A percentile compares a stretch with the other conserved stretches of the same genome.
Evolutionary conservation across 371 early-diverging fungal species (phyloP).

Genomic region (Sanchytrium tribonematis): DNA sequence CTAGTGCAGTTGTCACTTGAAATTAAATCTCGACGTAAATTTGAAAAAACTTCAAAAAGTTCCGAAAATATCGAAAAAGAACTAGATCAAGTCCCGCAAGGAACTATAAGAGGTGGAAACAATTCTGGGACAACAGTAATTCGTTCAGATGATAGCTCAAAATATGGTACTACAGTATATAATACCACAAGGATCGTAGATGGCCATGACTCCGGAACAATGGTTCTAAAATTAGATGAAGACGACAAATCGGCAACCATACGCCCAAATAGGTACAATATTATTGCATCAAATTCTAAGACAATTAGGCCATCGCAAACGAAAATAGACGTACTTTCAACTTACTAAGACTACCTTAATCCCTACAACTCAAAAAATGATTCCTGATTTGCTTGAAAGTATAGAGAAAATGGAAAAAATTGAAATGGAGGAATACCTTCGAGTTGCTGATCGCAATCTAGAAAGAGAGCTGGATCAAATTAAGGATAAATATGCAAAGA

Average conservation of each 20-base stretch:
- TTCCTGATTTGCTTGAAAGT: not conserved
- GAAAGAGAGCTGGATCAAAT: constrained; percentile 11
- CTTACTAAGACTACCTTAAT: not conserved
- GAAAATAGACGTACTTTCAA: not conserved
- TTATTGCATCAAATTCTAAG: not conserved
- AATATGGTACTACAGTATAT: not conserved
- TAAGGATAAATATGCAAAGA: constrained; percentile 8
- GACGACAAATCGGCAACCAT: not conserved
- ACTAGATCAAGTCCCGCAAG: not conserved
- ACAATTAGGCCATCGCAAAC: not conserved
- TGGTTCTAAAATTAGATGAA: not conserved
- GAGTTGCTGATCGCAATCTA: constrained; percentile 8
- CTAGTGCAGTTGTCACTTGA: not conserved
- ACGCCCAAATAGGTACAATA: not conserved
- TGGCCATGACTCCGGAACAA: not conserved
- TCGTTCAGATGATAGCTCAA: not conserved
- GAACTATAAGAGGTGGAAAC: not conserved
- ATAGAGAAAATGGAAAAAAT: not conserved
- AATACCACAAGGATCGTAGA: no score
- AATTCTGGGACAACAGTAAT: not conserved
- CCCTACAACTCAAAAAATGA: not conserved
- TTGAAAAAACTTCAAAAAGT: not conserved
- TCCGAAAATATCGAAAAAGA: not conserved
- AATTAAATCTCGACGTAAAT: not conserved
- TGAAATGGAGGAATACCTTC: constrained; percentile 3